These are phyloP conservation scores for Luffa acutangula DNA, from an alignment of 306 rosid genomes.

Conservation along the genomic window DNA sequence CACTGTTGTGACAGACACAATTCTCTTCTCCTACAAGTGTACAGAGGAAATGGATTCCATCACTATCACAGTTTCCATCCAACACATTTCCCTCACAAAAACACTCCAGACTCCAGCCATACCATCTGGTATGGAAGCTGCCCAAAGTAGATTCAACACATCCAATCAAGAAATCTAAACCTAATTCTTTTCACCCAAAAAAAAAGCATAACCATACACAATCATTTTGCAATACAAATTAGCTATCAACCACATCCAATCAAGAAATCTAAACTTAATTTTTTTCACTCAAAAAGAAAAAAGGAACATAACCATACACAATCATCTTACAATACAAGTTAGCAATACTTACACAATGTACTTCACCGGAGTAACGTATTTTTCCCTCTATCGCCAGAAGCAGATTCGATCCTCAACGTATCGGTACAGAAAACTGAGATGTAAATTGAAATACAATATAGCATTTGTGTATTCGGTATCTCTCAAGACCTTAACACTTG, in stretches of 20 bases:
- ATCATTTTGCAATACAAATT: not conserved
- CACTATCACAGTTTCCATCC: not conserved
- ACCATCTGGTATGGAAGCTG: not conserved
- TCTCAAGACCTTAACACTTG: not conserved
- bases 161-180: not conserved
- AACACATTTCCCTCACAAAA: not conserved
- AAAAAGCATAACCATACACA: not conserved
- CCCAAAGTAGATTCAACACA: conserved; percentile 3
- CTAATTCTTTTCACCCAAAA: not conserved
- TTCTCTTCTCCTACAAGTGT: not conserved
- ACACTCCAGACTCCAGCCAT: not conserved
- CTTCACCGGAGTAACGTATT: not conserved
- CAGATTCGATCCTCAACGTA: not conserved
- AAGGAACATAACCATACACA: not conserved
- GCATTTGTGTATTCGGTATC: not conserved
- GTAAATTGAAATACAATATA: not conserved
- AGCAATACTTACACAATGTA: not conserved
- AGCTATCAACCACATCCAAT: not conserved
- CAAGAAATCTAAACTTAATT: not conserved
- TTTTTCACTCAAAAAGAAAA: not conserved
- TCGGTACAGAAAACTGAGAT: not conserved
- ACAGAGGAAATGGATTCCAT: not conserved
- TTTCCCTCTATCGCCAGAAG: not conserved
- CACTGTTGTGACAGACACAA: conserved; percentile 5
- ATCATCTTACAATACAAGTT: not conserved